Evolutionary conservation across 768 basidiomycete genomes (phyloP).

Genomic region (Suillus weaverae): DNA sequence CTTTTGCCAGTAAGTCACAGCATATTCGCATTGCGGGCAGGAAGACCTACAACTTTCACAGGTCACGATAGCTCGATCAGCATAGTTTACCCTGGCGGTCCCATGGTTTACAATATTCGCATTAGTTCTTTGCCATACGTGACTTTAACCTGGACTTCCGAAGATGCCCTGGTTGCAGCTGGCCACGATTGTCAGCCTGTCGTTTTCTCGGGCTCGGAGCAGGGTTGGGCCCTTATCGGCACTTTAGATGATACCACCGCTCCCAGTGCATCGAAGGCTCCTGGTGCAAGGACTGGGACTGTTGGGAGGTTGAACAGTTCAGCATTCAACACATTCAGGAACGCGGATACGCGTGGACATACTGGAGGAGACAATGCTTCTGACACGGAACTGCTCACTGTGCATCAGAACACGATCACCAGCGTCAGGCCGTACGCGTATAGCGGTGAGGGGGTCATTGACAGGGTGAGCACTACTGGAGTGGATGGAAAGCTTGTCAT

Average conservation of each 20-base stretch:
- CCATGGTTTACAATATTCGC: conserved; percentile 70
- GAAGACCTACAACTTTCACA: conserved; percentile 32
- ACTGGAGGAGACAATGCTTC: conserved; percentile 33
- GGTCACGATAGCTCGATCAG: conserved; percentile 95
- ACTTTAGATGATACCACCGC: conserved; percentile 80
- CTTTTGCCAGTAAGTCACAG: conserved; percentile 78
- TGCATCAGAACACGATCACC: conserved; percentile 99
- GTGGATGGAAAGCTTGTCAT: conserved; percentile 92
- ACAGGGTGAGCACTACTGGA: conserved; percentile 84
- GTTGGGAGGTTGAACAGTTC: conserved; percentile 85
- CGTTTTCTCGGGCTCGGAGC: conserved; percentile 72
- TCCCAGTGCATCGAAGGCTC: conserved; percentile 36
- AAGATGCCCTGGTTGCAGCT: conserved; percentile 82
- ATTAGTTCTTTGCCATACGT: conserved; percentile 79
- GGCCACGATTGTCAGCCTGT: conserved; percentile 98
- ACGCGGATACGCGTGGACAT: conserved; percentile 78
- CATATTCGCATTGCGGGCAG: not conserved
- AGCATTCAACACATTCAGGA: conserved; percentile 92
- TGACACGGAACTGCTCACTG: conserved; percentile 80
- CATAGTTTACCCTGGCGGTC: conserved; percentile 86
- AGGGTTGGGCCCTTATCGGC: conserved; percentile 78
- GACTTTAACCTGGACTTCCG: conserved; percentile 83
- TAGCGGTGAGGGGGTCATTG: conserved; percentile 53
- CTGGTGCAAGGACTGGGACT: conserved; percentile 43
- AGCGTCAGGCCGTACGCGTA: conserved; percentile 73